phyloP scores from a whole-genome alignment of 306 rosid genomes.

The Begonia peltatifolia region DNA sequence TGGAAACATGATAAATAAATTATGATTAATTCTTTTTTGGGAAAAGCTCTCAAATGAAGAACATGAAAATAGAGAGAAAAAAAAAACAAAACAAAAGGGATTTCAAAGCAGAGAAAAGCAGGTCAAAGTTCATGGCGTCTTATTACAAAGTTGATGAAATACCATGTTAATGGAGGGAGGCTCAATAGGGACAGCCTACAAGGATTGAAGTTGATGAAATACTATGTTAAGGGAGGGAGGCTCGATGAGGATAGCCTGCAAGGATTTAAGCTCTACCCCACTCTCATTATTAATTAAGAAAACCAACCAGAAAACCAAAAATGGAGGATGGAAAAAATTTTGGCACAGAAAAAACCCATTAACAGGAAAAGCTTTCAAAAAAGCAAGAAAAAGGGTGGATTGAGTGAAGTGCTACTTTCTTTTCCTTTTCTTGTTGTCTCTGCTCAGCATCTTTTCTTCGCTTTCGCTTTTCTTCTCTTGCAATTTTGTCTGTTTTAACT shows the following conservation, averaged over 20 bases:
- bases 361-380: constrained; percentile 30
- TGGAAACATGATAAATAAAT: no score
- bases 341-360: constrained; percentile 14
- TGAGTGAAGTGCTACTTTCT: constrained; percentile 21
- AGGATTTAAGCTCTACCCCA: constrained; percentile 10
- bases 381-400: constrained; percentile 35
- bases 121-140: neutral
- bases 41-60: no score
- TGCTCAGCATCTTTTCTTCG: constrained; percentile 72
- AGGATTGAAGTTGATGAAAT: constrained; percentile 5
- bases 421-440: constrained; percentile 50
- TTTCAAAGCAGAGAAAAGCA: neutral
- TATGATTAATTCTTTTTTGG: no score
- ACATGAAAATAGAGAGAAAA: no score
- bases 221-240: neutral
- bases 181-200: constrained; percentile 3
- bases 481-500: neutral
- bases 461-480: neutral
- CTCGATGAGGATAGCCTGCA: constrained; percentile 4
- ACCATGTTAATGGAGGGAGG: neutral
- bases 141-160: neutral
- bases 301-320: constrained; percentile 1
- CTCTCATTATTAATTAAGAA: constrained; percentile 7
- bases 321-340: neutral
- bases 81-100: neutral